Conservation (phyloP, 139 green algal species). For the Micractinium sp. region DNA sequence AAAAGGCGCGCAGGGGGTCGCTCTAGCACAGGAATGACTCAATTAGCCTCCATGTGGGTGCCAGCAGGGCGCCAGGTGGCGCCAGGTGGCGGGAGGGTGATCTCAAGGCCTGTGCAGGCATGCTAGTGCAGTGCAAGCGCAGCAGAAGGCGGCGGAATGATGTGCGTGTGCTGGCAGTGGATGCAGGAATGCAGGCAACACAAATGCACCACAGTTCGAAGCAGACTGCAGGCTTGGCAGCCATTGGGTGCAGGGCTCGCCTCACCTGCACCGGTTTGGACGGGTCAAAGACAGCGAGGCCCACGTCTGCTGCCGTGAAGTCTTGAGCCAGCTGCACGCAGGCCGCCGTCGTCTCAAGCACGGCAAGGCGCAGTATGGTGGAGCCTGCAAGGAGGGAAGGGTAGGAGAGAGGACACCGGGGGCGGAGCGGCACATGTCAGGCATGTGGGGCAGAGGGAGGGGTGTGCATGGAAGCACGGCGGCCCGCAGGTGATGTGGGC, state of each 20-base stretch:
- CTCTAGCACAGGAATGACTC: conserved; percentile 58
- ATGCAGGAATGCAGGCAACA: not conserved
- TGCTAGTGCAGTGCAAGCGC: not conserved
- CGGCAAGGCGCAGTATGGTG: conserved; percentile 20
- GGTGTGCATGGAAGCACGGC: not conserved
- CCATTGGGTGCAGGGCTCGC: not conserved
- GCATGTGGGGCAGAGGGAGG: not conserved
- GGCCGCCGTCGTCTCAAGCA: conserved; percentile 10
- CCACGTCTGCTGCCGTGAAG: not conserved
- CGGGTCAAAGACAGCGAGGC: not conserved
- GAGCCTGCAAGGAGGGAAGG: conserved; percentile 10
- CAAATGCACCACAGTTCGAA: not conserved
- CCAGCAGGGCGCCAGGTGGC: not conserved
- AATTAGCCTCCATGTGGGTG: conserved; percentile 36
- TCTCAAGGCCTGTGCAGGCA: conserved; percentile 47
- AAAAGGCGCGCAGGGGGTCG: conserved; percentile 16
- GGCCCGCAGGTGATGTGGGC: not conserved
- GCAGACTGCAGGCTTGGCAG: not conserved
- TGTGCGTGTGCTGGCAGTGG: too few species aligned
- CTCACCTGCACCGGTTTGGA: conserved; percentile 17
- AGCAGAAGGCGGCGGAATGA: not conserved
- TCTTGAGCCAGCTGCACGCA: conserved; percentile 25
- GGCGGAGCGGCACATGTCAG: not conserved
- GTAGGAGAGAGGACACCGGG: too few species aligned
- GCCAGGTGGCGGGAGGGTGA: conserved; percentile 39